Base-by-base conservation (phyloP, 495 filamentous ascomycete species). In the Trichoderma gamsii region DNA sequence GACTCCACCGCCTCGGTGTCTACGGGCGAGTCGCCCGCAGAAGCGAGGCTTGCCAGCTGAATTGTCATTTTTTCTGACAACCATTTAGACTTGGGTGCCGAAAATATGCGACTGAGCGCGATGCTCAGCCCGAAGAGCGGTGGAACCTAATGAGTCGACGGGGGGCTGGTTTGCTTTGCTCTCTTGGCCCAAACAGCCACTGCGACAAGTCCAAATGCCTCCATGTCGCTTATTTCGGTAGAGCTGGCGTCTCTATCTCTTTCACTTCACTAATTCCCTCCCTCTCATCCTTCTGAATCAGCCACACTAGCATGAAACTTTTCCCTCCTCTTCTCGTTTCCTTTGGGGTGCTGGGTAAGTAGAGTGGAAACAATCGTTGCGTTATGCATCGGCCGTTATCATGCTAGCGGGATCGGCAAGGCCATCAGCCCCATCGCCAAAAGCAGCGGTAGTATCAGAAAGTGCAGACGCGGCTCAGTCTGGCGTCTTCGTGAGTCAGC, bases 51-150 rank as follows among this genome's bases (percentile, higher is more conserved):
- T 56, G 8, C 51, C 51, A 56, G n/a, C 51, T 56, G 56, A 6
- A 29, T 21, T 13, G 25, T 61, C 56, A 32, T 61, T 61, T 18
- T 61, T 9, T 38, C 35, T 7, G n/a, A n/a, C 8, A 3, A 29
- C 29, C 35, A 38, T 38, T 38, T 7, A 38, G 35, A 61, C 56
- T 32, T 61, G 13, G 23, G 29, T 61, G 27, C 56, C 11, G 56
- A 23, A 21, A 52, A 21, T 61, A 16, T 25, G 23, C 63, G 25
- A 66, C 67, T 68, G n/a, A 73, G 76, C 49, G 83, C 80, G 76
- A 82, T 88, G 0, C 84, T 81, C 35, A 88, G 87, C 73, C 86
- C 88, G 43, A 88, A 92, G 74, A 61, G 56, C 56, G 56, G 56
- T 61, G 56, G 56, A 32, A 61, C 56, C 56, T 25, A 61, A 61